Conservation (phyloP, 2,329 filamentous ascomycete genomes). For the Alternaria ventricosa region DNA sequence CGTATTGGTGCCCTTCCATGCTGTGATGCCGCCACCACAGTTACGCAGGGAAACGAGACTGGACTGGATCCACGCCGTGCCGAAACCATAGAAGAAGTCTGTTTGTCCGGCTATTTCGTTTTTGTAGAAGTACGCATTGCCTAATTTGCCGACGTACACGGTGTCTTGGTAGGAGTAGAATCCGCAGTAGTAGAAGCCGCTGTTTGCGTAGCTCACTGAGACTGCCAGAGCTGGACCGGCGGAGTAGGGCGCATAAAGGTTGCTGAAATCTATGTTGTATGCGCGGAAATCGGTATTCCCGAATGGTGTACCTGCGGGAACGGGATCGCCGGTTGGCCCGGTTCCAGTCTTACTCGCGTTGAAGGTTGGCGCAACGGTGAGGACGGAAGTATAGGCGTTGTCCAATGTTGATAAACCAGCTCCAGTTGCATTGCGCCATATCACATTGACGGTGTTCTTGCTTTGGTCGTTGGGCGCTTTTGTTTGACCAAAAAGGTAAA, state of each 20-base stretch:
- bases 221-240: slow-evolving; percentile 66
- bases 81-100: slow-evolving; percentile 73
- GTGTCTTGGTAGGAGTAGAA: slow-evolving; percentile 75
- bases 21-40: slow-evolving; percentile 71
- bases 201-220: slow-evolving; percentile 67
- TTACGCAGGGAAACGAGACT: slow-evolving; percentile 62
- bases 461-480: slow-evolving; percentile 56
- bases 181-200: slow-evolving; percentile 70
- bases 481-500: slow-evolving; percentile 68
- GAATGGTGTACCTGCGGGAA: slow-evolving; percentile 67
- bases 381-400: slow-evolving; percentile 67
- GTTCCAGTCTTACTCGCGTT: slow-evolving; percentile 67
- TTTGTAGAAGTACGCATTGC: slow-evolving; percentile 69
- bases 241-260: slow-evolving; percentile 61
- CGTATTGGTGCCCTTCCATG: slow-evolving; percentile 73
- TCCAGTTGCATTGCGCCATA: slow-evolving; percentile 64
- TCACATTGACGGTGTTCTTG: slow-evolving; percentile 62
- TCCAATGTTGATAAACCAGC: slow-evolving; percentile 56
- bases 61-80: slow-evolving; percentile 66
- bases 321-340: slow-evolving; percentile 67
- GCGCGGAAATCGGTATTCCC: slow-evolving; percentile 68
- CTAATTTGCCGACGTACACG: slow-evolving; percentile 71
- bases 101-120: slow-evolving; percentile 68
- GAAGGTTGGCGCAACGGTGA: slow-evolving; percentile 69
- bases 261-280: slow-evolving; percentile 72